phyloP scores from a whole-genome alignment of 305 asterid species.

The Fraxinus nigra region DNA sequence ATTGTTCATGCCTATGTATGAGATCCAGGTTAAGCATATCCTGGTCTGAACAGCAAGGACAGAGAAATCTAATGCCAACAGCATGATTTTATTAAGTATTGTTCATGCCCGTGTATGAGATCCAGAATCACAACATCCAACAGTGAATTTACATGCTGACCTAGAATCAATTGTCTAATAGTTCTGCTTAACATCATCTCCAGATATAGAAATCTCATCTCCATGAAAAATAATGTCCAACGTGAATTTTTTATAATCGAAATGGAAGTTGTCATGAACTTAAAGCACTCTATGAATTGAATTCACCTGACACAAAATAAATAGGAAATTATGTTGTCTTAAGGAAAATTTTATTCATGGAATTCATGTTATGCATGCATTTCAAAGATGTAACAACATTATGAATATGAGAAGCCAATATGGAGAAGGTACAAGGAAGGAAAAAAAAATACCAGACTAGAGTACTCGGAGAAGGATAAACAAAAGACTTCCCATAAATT shows the following conservation, averaged over 20 bases:
- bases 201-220: background rate
- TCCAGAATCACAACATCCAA: background rate
- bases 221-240: background rate
- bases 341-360: background rate
- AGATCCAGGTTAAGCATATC: constrained; percentile 33
- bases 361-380: background rate
- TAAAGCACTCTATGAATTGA: background rate
- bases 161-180: background rate
- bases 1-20: background rate
- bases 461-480: constrained; percentile 70
- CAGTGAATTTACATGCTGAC: background rate
- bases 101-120: background rate
- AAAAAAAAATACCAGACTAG: constrained; percentile 48
- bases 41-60: background rate
- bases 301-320: background rate
- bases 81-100: background rate
- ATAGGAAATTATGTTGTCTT: background rate
- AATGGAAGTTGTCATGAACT: background rate
- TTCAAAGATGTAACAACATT: background rate
- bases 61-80: background rate
- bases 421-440: background rate
- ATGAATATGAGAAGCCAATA: background rate
- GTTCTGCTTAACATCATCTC: background rate
- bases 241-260: background rate
- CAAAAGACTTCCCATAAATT: constrained; percentile 77